Evolutionary conservation across 257 asterid species (phyloP), one percentile per base, ranked within the genome.

Genomic region (Buddleja alternifolia): DNA sequence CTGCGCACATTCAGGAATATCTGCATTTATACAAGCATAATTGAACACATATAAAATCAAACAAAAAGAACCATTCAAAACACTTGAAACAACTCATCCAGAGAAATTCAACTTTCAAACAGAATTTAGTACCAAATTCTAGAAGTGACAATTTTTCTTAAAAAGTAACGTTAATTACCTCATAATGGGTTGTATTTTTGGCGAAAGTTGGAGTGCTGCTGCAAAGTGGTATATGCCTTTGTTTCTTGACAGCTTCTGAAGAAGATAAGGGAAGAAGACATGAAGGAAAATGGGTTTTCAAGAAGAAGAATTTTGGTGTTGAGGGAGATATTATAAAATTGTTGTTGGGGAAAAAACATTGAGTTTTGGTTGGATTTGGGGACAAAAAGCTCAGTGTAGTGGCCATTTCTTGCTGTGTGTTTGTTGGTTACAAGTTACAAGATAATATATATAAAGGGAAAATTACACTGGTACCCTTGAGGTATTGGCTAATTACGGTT

Each of bases 141-240:
- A 8, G 3, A 54, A 37, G 39, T 7, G 4, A 12, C 10, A 46
- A 55, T 29, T 5, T 12, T 14, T 55, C 10, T 32, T 6, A 16
- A 34, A 36, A 12, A 48, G 47, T 25, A 58, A 39, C 10, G 39
- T 1, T 2, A 32, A 44, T 3, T 78, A 87, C 98, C 98, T 92
- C 97, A 51, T 90, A 90, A 46, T 82, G 84, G 66, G 93, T 92
- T 40, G 94, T 82, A 20, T 21, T 57, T 0, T 93, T 50, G 69
- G 96, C 86, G 71, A 80, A 77, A 58, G 79, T 72, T 10, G 92
- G 90, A 58, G 47, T 69, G 78, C 75, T 66, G 78, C 82, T 71
- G 63, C 96, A 83, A 24, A 75, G 45, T 24, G 67, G 68, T 8
- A 65, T 60, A 73, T 69, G 80, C 41, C 65, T 78, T 42, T 47